Conservation (phyloP, 306 rosid species). For the Datisca glomerata region DNA sequence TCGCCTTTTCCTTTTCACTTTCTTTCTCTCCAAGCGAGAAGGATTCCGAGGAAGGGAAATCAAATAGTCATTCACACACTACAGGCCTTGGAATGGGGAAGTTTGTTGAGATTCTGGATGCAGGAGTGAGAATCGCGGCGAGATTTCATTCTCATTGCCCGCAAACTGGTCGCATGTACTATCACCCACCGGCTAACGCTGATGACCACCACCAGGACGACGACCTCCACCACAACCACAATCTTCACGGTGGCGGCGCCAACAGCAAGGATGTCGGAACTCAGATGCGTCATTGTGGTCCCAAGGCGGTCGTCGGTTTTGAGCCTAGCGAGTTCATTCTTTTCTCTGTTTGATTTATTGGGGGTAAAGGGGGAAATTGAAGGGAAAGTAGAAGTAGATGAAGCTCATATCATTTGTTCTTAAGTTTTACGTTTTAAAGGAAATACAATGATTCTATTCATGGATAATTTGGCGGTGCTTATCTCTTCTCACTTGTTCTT, state of each 20-base stretch:
- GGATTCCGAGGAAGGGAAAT: no score
- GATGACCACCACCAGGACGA: constrained; percentile 13
- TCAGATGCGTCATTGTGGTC: constrained; percentile 15
- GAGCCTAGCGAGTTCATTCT: constrained; percentile 34
- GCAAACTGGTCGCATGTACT: constrained; percentile 53
- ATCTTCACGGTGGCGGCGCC: constrained; percentile 4
- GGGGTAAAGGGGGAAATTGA: no score
- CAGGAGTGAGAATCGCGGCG: constrained; percentile 32
- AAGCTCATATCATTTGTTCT: no score
- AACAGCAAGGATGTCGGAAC: constrained; percentile 1
- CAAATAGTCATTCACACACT: neutral
- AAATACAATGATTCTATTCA: no score
- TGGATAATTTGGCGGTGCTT: no score
- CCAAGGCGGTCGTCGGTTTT: constrained; percentile 7
- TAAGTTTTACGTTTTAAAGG: no score
- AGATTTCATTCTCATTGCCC: constrained; percentile 58
- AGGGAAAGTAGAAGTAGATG: no score
- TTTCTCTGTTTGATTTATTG: constrained; percentile 45
- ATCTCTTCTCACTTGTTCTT: no score
- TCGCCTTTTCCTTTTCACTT: neutral
- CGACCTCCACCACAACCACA: neutral
- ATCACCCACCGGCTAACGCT: constrained; percentile 43
- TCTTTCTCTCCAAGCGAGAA: constrained; percentile 2
- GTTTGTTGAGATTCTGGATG: constrained; percentile 48
- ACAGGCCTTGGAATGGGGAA: constrained; percentile 25